Percentiles rank a stretch among this genome's conserved stretches.
phyloP scores from a whole-genome alignment of 768 basidiomycete genomes.

The Boletus vinaceobasis region DNA sequence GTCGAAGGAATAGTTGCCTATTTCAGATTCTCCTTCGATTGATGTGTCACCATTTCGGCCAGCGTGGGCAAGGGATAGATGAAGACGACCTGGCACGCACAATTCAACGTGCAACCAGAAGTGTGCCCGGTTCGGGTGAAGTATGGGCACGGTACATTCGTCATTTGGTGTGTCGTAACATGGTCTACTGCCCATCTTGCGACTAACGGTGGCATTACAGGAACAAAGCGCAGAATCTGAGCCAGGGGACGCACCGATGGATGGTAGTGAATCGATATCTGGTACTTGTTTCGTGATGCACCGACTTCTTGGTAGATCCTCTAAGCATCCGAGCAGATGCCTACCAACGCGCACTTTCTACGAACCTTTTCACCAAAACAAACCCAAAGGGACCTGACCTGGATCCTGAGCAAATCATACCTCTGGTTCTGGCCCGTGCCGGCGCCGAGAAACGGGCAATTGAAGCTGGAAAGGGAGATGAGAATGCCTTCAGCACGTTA shows the following conservation, averaged over 20 bases:
- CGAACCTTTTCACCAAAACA: constrained; percentile 46
- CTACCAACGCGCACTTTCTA: constrained; percentile 54
- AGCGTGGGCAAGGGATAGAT: constrained; percentile 38
- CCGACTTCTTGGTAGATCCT: neutral
- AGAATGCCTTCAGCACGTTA: constrained; percentile 49
- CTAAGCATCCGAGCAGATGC: constrained; percentile 40
- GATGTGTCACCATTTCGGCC: neutral
- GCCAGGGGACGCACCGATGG: constrained; percentile 17
- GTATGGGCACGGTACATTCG: constrained; percentile 78
- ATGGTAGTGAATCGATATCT: constrained; percentile 23
- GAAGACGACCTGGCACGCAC: constrained; percentile 40
- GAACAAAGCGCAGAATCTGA: constrained; percentile 16
- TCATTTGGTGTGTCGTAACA: constrained; percentile 48
- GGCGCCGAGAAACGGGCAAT: constrained; percentile 58
- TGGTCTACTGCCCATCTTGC: neutral
- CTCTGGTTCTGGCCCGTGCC: constrained; percentile 60
- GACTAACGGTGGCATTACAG: constrained; percentile 7
- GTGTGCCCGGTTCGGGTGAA: constrained; percentile 73
- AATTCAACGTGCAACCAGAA: constrained; percentile 60
- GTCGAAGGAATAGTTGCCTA: constrained; percentile 16
- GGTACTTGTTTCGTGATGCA: constrained; percentile 12
- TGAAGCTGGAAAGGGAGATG: constrained; percentile 48
- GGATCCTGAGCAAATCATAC: constrained; percentile 65
- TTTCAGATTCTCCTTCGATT: neutral
- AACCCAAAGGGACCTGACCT: constrained; percentile 18